Conservation (phyloP, 306 rosid species). For the Castanospermum australe region DNA sequence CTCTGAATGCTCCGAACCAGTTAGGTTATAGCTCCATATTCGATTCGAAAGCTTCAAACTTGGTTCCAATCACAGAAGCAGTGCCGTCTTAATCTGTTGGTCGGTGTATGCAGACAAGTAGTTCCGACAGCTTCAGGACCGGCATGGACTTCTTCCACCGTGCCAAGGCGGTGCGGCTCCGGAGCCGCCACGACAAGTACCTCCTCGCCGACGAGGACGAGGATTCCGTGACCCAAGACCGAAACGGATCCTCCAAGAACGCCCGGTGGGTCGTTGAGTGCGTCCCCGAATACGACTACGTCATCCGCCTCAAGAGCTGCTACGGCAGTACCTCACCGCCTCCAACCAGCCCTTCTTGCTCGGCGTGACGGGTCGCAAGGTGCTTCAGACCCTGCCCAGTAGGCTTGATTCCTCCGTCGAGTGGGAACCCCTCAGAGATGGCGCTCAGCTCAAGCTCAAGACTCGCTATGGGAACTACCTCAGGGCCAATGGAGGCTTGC, state of each 20-base stretch:
- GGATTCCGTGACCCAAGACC: slow-evolving; percentile 67
- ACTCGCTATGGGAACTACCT: slow-evolving; percentile 72
- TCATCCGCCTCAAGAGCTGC: slow-evolving; percentile 76
- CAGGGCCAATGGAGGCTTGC: slow-evolving; percentile 83
- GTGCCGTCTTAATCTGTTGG: too few species aligned
- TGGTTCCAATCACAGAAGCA: too few species aligned
- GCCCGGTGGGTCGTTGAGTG: slow-evolving; percentile 68
- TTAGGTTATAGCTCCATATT: too few species aligned
- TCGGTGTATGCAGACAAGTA: neutral
- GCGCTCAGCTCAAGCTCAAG: slow-evolving; percentile 56
- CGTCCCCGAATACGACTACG: slow-evolving; percentile 42
- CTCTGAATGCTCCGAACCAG: too few species aligned
- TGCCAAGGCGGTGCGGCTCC: slow-evolving; percentile 76
- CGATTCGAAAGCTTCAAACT: too few species aligned
- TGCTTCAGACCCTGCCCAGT: slow-evolving; percentile 54
- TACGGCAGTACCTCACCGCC: slow-evolving; percentile 70
- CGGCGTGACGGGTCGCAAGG: slow-evolving; percentile 82
- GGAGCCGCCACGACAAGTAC: slow-evolving; percentile 82
- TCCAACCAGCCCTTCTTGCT: slow-evolving; percentile 69
- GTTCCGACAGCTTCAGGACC: slow-evolving; percentile 25
- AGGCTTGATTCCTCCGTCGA: slow-evolving; percentile 74
- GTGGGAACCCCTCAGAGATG: slow-evolving; percentile 80
- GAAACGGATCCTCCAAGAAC: slow-evolving; percentile 59
- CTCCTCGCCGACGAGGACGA: slow-evolving; percentile 78
- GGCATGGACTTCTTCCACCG: slow-evolving; percentile 63